A percentile compares a stretch with the other conserved stretches of the same genome.
phyloP scores from a whole-genome alignment of 73 alveolate species.

The Vitrella brassicaformis region DNA sequence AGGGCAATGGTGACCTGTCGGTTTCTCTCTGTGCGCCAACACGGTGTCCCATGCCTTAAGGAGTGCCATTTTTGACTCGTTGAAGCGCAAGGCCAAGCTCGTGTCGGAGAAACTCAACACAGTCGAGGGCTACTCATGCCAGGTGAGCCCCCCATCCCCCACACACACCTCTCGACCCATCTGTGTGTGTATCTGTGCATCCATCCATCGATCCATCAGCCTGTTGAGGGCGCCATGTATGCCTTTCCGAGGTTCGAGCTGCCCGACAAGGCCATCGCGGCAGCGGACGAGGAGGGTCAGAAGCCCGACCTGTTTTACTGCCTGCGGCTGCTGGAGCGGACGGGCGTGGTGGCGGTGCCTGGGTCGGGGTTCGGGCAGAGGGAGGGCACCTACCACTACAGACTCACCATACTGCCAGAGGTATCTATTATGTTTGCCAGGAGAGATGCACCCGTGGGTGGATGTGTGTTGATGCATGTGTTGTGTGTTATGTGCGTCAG shows the following conservation, averaged over 20 bases:
- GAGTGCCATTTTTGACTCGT: conserved; percentile 20
- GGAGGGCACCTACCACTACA: conserved; percentile 55
- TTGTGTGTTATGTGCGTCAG: not conserved
- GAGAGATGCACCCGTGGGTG: not conserved
- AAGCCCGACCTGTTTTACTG: conserved; percentile 53
- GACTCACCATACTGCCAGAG: conserved; percentile 53
- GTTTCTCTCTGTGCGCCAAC: no score
- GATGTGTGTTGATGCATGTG: not conserved
- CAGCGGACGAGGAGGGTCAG: conserved; percentile 40
- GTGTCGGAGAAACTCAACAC: conserved; percentile 38
- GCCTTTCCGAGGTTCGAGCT: conserved; percentile 56
- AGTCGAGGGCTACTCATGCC: conserved; percentile 31
- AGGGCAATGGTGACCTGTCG: no score
- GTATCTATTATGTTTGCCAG: not conserved
- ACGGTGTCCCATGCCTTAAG: no score
- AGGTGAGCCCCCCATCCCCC: no score
- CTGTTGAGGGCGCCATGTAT: conserved; percentile 75
- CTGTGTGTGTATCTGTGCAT: no score
- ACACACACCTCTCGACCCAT: no score
- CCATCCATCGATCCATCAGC: no score
- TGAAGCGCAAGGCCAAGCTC: conserved; percentile 40
- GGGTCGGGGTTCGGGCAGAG: conserved; percentile 74
- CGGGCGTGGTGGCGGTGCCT: conserved; percentile 72
- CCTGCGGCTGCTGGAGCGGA: conserved; percentile 28
- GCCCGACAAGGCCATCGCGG: conserved; percentile 41